Base-by-base conservation (phyloP, 768 basidiomycete species). In the Mycena pura region DNA sequence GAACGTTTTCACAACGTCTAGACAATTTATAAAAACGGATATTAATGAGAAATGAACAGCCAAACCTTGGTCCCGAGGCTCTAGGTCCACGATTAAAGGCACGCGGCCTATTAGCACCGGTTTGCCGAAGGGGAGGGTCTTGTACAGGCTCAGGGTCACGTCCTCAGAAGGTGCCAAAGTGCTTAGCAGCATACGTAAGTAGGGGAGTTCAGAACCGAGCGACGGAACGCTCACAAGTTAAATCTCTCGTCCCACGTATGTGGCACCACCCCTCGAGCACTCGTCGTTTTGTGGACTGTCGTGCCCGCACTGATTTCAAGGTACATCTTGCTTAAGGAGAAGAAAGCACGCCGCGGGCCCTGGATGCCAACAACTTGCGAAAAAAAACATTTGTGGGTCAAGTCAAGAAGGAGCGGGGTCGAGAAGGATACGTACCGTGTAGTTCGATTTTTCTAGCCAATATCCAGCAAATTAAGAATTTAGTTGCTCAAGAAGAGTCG, bases 61-160 rank as follows among this genome's bases (percentile, higher is more conserved):
- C n/a, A n/a, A n/a, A 63, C 62, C 56, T 44, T 63, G 56, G 15
- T 63, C 43, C 32, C 56, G 62, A 48, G 56, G 49, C 31, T 63
- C 62, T 19, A 58, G 56, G 45, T 58, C 62, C 32, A 31, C 22
- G n/a, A 39, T 24, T 17, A 63, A 19, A 17, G 45, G 36, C 14
- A 58, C 34, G 9, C 27, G 41, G 25, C 56, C 19, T 21, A 53
- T 29, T 45, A 56, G 13, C 6, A 58, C 27, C 19, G 55, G 45
- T 50, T 36, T 41, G 11, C 56, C 31, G 14, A 63, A 58, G 34
- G 32, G 56, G 15, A 44, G 29, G 15, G 41, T 63, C 50, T n/a
- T 40, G 40, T 58, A 63, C 22, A 63, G 44, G 19, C 45, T 24
- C 19, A 63, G n/a, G 24, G 13, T 41, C 2, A 63, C 22, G 24